Conservation (phyloP, 2,329 filamentous ascomycete genomes). For the Clonostachys byssicola region DNA sequence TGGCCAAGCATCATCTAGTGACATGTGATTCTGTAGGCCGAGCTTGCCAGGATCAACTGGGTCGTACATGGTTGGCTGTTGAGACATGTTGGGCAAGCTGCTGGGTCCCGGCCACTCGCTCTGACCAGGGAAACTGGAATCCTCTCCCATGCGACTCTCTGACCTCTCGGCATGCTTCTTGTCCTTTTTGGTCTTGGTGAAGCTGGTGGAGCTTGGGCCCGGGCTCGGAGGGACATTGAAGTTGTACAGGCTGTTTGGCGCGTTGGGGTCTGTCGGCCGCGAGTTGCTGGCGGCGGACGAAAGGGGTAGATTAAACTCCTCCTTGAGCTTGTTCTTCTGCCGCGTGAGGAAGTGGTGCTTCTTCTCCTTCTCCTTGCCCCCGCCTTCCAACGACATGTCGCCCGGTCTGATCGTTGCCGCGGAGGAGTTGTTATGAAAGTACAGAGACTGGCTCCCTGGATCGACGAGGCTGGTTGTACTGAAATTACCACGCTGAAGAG, state of each 20-base stretch:
- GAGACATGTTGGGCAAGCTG: constrained; percentile 41
- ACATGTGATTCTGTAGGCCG: constrained; percentile 63
- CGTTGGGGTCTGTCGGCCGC: constrained; percentile 68
- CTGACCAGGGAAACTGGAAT: constrained; percentile 25
- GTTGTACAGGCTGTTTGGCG: constrained; percentile 73
- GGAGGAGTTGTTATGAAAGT: constrained; percentile 72
- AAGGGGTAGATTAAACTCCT: constrained; percentile 68
- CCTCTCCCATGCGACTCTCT: constrained; percentile 39
- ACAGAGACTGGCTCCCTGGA: constrained; percentile 54
- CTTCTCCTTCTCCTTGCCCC: constrained; percentile 65
- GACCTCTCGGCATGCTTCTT: constrained; percentile 73
- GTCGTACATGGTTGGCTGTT: constrained; percentile 44
- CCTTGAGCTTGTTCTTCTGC: constrained; percentile 75
- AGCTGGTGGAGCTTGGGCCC: constrained; percentile 58
- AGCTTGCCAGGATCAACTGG: constrained; percentile 50
- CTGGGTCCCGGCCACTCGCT: constrained; percentile 50
- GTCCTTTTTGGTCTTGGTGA: constrained; percentile 82
- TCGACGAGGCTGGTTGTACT: constrained; percentile 70
- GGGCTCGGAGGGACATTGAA: constrained; percentile 73
- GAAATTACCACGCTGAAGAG: constrained; percentile 61
- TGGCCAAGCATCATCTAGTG: constrained; percentile 77
- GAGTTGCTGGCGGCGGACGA: constrained; percentile 77
- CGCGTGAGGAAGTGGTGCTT: constrained; percentile 77
- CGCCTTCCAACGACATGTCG: constrained; percentile 46
- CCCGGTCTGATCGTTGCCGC: constrained; percentile 69